phyloP scores from a whole-genome alignment of 2,329 filamentous ascomycete species.

The Colletotrichum sp. region DNA sequence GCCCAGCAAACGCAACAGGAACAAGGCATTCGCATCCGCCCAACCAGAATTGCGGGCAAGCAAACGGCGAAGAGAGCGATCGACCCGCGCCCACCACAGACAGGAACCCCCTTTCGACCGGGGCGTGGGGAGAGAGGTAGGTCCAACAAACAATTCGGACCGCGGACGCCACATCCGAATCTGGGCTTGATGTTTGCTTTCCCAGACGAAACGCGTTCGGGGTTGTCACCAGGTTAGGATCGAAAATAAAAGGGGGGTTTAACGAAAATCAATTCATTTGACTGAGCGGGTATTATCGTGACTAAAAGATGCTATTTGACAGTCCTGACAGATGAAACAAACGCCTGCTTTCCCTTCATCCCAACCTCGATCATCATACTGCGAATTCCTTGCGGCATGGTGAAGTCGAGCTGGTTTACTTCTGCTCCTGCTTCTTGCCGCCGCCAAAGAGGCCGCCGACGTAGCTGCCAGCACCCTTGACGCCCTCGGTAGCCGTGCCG shows the following conservation, averaged over 20 bases:
- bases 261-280: not conserved
- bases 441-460: slow-evolving; percentile 38
- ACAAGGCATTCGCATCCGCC: not conserved
- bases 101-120: not conserved
- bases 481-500: slow-evolving; percentile 26
- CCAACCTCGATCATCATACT: not conserved
- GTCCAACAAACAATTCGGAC: not conserved
- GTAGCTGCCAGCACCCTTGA: slow-evolving; percentile 32
- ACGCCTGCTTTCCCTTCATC: not conserved
- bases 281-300: slow-evolving; percentile 10
- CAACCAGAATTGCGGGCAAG: not conserved
- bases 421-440: slow-evolving; percentile 31
- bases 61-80: not conserved
- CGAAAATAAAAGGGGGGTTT: not conserved
- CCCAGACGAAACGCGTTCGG: too few relatives aligned
- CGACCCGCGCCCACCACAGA: not conserved
- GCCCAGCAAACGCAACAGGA: not conserved
- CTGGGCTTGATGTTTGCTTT: not conserved
- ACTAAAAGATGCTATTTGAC: not conserved
- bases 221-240: not conserved
- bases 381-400: not conserved
- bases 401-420: not conserved
- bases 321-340: not conserved
- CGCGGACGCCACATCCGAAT: not conserved
- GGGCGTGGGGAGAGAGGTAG: not conserved